These are phyloP conservation scores for Melanomma pulvis-pyrius DNA, from an alignment of 495 filamentous ascomycete genomes.

Conservation along the genomic window DNA sequence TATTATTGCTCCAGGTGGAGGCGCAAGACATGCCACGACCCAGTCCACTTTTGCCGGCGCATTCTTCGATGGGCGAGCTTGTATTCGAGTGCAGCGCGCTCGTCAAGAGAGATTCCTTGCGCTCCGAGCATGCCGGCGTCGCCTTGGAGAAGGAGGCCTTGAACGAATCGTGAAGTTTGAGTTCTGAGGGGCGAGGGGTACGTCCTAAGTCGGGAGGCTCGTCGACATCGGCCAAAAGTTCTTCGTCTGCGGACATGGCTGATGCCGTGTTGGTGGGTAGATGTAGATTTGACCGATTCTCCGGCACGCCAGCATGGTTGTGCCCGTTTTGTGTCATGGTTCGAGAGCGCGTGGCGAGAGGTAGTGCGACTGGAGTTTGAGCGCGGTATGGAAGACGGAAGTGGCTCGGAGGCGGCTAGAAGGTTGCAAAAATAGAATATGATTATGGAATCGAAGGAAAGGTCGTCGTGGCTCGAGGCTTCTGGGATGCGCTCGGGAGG, in stretches of 20 bases:
- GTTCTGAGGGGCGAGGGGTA: conserved; percentile 34
- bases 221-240: conserved; percentile 39
- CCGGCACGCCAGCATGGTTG: conserved; percentile 18
- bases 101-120: conserved; percentile 38
- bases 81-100: conserved; percentile 25
- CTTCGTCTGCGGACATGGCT: conserved; percentile 29
- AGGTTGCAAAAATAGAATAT: neutral
- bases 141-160: conserved; percentile 32
- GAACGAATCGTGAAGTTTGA: conserved; percentile 21
- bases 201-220: conserved; percentile 38
- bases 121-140: conserved; percentile 9
- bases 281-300: conserved; percentile 19
- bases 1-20: conserved; percentile 77
- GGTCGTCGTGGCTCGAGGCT: neutral
- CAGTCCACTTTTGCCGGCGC: neutral
- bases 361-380: neutral
- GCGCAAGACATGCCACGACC: conserved; percentile 52
- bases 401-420: neutral
- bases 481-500: neutral
- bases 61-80: conserved; percentile 30
- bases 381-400: neutral
- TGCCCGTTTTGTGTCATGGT: conserved; percentile 31
- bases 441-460: neutral
- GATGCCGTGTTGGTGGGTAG: conserved; percentile 21
- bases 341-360: neutral